A percentile compares a stretch with the other conserved stretches of the same genome.
Evolutionary conservation across 2,329 filamentous ascomycete species (phyloP).

Genomic region (Alternaria novae-zelandiae): DNA sequence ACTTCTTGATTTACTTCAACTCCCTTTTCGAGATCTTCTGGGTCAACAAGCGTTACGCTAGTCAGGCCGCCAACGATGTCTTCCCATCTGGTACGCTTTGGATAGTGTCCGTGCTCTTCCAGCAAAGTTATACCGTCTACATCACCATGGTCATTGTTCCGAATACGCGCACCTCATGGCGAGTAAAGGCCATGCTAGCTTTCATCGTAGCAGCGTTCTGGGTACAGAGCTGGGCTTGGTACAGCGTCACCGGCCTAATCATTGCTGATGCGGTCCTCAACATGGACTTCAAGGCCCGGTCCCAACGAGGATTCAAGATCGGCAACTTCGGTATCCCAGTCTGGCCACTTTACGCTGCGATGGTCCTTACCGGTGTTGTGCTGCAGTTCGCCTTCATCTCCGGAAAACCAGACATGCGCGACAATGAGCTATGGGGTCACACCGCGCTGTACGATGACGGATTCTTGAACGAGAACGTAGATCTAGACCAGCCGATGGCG

Average conservation of each 20-base stretch:
- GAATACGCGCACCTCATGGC: conserved; percentile 52
- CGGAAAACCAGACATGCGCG: conserved; percentile 44
- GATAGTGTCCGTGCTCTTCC: conserved; percentile 54
- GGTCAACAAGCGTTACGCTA: conserved; percentile 47
- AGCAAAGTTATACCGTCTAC: conserved; percentile 57
- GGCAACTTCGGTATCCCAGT: conserved; percentile 18
- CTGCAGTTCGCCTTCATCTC: conserved; percentile 55
- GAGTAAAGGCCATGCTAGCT: conserved; percentile 46
- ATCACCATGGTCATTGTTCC: conserved; percentile 57
- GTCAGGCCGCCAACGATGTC: conserved; percentile 50
- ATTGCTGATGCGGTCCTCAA: conserved; percentile 52
- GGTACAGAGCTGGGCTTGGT: conserved; percentile 58
- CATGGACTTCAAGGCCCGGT: conserved; percentile 47
- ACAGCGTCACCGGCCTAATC: conserved; percentile 57
- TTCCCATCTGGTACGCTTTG: conserved; percentile 57
- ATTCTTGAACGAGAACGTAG: conserved; percentile 45
- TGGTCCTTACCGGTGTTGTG: conserved; percentile 44
- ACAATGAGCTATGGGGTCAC: conserved; percentile 50
- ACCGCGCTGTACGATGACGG: conserved; percentile 51
- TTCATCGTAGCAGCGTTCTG: conserved; percentile 56
- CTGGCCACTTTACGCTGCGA: conserved; percentile 43
- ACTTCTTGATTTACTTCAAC: conserved; percentile 54
- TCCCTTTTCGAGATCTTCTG: conserved; percentile 57
- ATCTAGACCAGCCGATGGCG: conserved; percentile 45
- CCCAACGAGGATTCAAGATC: conserved; percentile 22